Evolutionary conservation across 2,329 filamentous ascomycete genomes (phyloP), one percentile per base, ranked within the genome.

Genomic region (Cladosporium sphaerospermum): DNA sequence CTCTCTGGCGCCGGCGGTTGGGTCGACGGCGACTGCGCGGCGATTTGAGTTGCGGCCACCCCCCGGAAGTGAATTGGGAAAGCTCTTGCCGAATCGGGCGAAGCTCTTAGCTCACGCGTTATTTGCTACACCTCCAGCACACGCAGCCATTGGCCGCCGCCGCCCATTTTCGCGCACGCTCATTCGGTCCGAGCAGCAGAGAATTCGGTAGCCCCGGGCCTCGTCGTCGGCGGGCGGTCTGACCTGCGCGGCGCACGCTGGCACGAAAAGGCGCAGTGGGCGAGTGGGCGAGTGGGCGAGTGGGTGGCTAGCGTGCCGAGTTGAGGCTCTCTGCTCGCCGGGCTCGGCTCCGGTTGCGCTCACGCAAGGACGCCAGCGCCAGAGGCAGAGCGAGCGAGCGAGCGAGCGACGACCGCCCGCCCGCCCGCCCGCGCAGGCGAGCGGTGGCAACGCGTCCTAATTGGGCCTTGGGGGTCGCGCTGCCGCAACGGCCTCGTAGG

Each of bases 161-260:
- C 13, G 4, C 18, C 9, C 48, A 23, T n/a, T 32, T 44, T 11
- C 14, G 31, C 42, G 9, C 23, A 32, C 40, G 14, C 28, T 36
- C 28, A 51, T 51, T 51, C 48, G 48, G 48, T 51, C 48, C 48
- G 48, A 51, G 48, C 40, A 36, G 23, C 36, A 41, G 46, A 37
- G 13, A 40, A 11, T 37, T 11, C 34, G 34, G n/a, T 11, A 11
- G 16, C 6, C 9, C 41, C 41, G 41, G 41, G 19, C 13, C 23
- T 32, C 43, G 28, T 18, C 28, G n/a, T 45, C 8, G 44, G 3
- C 11, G 9, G 9, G 4, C n/a, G 37, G 37, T 16, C 47, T 42
- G 23, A 28, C 37, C 23, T 51, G 41, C 16, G 16, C 16, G 16
- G 16, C 16, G 16, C 16, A 18, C 16, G 16, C 16, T 18, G 16